Evolutionary conservation across 176 grass and related monocot genomes (phyloP), one percentile per base, ranked within the genome.

Genomic region (Cymbopogon citratus): DNA sequence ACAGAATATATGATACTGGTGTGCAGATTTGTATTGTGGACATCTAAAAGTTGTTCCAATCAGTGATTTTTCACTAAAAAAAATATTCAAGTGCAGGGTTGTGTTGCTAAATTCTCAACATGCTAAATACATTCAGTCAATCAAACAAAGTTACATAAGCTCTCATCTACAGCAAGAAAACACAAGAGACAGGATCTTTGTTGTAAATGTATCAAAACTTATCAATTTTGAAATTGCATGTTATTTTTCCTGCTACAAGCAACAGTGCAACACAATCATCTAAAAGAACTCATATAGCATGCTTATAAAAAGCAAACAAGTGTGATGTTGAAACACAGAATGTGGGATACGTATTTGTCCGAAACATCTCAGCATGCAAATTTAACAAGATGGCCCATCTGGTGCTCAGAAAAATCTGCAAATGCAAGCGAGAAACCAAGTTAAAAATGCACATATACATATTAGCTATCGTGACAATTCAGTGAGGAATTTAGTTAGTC

Each of bases 361-460:
- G 92, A 84, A 98, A 98, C 95, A 98, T 98, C 84, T 98, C 95
- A 71, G 95, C 95, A 84, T 98, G 95, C 86, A 98, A 91, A 76
- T 98, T 98, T 61, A 98, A 86, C 76, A 98, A 91, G 79, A 98
- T 94, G 84, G 95, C 95, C 95, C 95, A 98, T 89, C 95, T 92
- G 79, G 95, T 98, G 87, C 90, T 98, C 81, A 98, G 87, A 81
- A 98, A 98, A 72, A 98, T 98, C 95, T 98, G 92, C 90, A 92
- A 57, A 82, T 64, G 69, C 51, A 35, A 80, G 57, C 45, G 48
- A 82, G 34, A 82, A 26, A 76, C 73, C 33, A 77, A 79, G 23
- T 78, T 66, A 71, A 26, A 88, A 63, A 63, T 76, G 54, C 41
- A 80, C 27, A 69, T 12, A 69, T 5, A 84, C 40, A 69, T 5